Conservation (phyloP, 2,329 filamentous ascomycete genomes). For the Talaromyces albobiverticillius region DNA sequence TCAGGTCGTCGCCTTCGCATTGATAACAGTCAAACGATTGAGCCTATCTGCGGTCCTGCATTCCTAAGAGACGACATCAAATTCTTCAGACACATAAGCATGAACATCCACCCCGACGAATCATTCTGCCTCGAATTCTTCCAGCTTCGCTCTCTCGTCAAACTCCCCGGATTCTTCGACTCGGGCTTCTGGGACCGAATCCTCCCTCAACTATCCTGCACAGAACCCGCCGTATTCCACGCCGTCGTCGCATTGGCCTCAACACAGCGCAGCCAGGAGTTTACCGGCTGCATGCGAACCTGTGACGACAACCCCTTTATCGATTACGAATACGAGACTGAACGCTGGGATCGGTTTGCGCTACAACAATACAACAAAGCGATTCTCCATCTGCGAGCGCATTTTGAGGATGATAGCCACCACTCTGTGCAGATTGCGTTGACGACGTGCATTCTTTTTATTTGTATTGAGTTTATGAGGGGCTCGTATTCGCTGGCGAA, state of each 20-base stretch:
- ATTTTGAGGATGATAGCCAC: conserved; percentile 6
- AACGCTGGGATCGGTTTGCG: conserved; percentile 12
- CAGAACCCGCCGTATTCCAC: neutral
- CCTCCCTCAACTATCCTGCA: neutral
- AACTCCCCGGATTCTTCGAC: conserved; percentile 7
- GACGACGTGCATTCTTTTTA: conserved; percentile 11
- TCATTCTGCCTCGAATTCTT: conserved; percentile 10
- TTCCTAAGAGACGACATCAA: neutral
- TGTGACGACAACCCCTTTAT: neutral
- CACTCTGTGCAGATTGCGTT: conserved; percentile 10
- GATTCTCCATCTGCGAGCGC: conserved; percentile 3
- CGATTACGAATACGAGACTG: conserved; percentile 5
- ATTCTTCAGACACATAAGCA: neutral
- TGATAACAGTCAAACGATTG: neutral
- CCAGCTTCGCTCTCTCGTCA: conserved; percentile 3
- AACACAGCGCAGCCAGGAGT: conserved; percentile 13
- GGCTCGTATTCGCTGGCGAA: conserved; percentile 9
- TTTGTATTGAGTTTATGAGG: conserved; percentile 13
- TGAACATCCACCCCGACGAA: conserved; percentile 1
- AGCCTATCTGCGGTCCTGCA: neutral
- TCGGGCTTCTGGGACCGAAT: conserved; percentile 3
- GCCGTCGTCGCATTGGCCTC: conserved; percentile 7
- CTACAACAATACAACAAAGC: conserved; percentile 12
- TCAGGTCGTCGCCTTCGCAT: neutral
- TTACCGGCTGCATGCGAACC: conserved; percentile 9